These are phyloP conservation scores for Setaria viridis DNA, from an alignment of 202 grass and related monocot species.

Conservation along the genomic window DNA sequence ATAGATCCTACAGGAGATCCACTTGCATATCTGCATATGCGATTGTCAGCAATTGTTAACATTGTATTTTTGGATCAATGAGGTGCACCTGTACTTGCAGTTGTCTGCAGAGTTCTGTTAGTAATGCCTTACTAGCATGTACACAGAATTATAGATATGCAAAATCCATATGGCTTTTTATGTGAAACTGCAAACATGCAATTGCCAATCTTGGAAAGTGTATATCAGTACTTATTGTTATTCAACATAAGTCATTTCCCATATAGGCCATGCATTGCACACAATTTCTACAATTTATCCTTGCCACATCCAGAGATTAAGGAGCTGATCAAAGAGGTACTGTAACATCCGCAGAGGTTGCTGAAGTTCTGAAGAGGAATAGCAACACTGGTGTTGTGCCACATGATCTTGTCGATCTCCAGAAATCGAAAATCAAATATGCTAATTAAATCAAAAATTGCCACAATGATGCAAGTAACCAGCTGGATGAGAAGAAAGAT, in stretches of 20 bases:
- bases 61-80: not conserved
- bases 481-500: not conserved
- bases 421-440: slow-evolving; percentile 49
- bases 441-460: slow-evolving; percentile 7
- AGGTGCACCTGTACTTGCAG: not conserved
- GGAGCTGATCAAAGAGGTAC: slow-evolving; percentile 50
- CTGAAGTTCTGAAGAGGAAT: slow-evolving; percentile 68
- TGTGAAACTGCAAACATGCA: not conserved
- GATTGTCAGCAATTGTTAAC: slow-evolving; percentile 2
- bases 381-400: slow-evolving; percentile 46
- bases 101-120: not conserved
- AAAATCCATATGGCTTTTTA: not conserved
- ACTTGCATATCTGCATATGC: slow-evolving; percentile 31
- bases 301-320: slow-evolving; percentile 57
- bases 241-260: not conserved
- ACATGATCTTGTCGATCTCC: slow-evolving; percentile 48
- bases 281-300: not conserved
- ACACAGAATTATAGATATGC: not conserved
- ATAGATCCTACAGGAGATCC: slow-evolving; percentile 21
- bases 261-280: not conserved
- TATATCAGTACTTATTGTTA: not conserved
- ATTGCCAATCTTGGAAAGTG: not conserved
- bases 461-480: slow-evolving; percentile 10
- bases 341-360: slow-evolving; percentile 67
- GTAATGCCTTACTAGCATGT: not conserved